Base-by-base conservation (phyloP, 129 eudicot genomes). In the Ambrosia trifida region DNA sequence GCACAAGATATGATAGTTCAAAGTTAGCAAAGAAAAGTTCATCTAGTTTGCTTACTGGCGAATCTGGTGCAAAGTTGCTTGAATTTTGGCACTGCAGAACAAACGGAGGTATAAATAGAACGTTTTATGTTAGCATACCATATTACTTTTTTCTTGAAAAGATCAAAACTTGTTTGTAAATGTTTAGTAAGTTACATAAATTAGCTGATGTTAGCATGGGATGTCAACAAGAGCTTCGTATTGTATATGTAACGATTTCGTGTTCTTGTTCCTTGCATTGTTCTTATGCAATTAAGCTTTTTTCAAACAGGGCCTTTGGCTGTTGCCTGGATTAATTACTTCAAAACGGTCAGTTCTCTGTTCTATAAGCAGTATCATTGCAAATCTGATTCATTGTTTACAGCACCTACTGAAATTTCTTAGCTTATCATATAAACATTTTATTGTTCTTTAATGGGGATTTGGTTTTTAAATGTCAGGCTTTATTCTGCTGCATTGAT, bases 81-180 rank as follows among this genome's bases (percentile, higher is more conserved):
- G 94, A 89, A 66, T 75, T 70, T 64, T 89, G 96, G 96, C 77
- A 80, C 33, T 84, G 93, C 64, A 82, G 83, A 75, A 80, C 89
- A 28, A 84, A 86, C 59, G 92, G 91, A 86, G 96, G 96, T 89
- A 66, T 57, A 32, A 31, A 0, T 59, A 14, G 5, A 31, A 59
- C 5, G 43, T 59, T 31, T 32, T 59, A 30, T 43, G 11, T 2
- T 11, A 6, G 65, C 40, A 20, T 2, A 51, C 5, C 35, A 33
- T 32, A 18, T 51, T 33, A 14, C 73, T 51, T 19, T 10, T 33
- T 17, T 58, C 64, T 58, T 31, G 65, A 0, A 59, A 59, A 31
- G 41, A 12, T 59, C 12, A 59, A 31, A 13, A 31, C 65, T 59
- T 31, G 65, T 59, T 13, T 30, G 19, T 31, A 14, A 31, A 59